These are phyloP conservation scores for Epichloe typhina DNA, from an alignment of 2,329 filamentous ascomycete species.

Conservation along the genomic window DNA sequence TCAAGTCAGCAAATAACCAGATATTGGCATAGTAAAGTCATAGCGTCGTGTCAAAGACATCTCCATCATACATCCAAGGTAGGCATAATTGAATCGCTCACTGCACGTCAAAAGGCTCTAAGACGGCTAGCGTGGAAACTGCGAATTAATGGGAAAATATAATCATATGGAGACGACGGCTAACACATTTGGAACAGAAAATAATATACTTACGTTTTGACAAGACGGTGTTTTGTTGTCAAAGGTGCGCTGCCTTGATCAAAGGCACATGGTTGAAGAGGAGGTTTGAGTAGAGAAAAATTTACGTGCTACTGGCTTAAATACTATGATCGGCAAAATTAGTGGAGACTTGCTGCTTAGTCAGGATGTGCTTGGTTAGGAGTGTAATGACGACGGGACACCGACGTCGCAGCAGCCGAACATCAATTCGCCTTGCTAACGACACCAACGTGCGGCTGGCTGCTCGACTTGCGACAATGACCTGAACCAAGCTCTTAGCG, in stretches of 20 bases:
- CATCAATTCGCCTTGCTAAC: no score
- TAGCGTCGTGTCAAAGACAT: neutral
- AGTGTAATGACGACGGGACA: neutral
- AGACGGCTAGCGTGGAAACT: conserved; percentile 6
- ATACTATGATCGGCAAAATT: neutral
- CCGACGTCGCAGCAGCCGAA: no score
- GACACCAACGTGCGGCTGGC: neutral
- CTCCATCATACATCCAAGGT: conserved; percentile 5
- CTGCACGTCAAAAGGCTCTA: conserved; percentile 4
- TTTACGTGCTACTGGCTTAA: neutral
- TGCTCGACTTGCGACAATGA: neutral
- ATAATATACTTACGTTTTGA: neutral
- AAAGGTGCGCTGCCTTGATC: neutral
- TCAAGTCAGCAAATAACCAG: no score
- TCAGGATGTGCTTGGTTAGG: neutral
- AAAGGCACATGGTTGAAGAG: neutral
- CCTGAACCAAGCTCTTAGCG: neutral
- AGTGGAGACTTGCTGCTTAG: neutral
- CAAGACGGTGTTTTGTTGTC: neutral
- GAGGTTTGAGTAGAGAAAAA: neutral
- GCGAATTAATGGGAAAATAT: conserved; percentile 4
- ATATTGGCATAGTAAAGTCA: no score
- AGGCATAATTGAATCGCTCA: conserved; percentile 5
- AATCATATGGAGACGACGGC: conserved; percentile 1
- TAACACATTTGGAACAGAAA: neutral